Percentiles rank a stretch among this genome's conserved stretches.
Conservation (phyloP, 257 asterid genomes). For the Fraxinus anomala region DNA sequence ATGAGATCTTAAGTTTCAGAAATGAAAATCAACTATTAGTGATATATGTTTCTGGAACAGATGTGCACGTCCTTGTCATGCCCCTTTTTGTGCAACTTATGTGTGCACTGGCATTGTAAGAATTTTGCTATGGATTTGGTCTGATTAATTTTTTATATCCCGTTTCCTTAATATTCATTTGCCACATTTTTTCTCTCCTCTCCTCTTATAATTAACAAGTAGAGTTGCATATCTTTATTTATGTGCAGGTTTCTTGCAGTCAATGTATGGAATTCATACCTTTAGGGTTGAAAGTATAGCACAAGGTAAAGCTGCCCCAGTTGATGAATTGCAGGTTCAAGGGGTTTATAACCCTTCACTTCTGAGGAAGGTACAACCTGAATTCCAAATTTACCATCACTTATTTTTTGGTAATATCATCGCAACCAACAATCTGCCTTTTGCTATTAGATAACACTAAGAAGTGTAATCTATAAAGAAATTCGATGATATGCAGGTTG, state of each 20-base stretch:
- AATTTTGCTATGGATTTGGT: not conserved
- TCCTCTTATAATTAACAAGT: not conserved
- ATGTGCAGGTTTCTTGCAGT: slow-evolving; percentile 63
- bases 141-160: not conserved
- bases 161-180: not conserved
- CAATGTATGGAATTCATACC: slow-evolving; percentile 61
- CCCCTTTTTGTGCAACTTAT: slow-evolving; percentile 5
- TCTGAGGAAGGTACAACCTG: slow-evolving; percentile 56
- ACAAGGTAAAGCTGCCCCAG: slow-evolving; percentile 66
- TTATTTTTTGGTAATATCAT: not conserved
- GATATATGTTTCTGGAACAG: slow-evolving; percentile 6
- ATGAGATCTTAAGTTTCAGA: not conserved
- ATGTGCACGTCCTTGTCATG: not conserved
- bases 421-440: not conserved
- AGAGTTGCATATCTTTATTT: slow-evolving; percentile 7
- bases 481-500: slow-evolving; percentile 38
- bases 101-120: not conserved
- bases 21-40: not conserved
- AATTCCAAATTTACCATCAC: not conserved
- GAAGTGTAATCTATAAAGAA: not conserved
- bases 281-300: slow-evolving; percentile 70
- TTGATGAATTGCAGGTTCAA: slow-evolving; percentile 67
- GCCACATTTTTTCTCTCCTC: not conserved
- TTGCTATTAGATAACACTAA: too few relatives aligned
- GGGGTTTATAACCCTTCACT: slow-evolving; percentile 59